Base-by-base conservation (phyloP, 305 asterid species). In the Rubia tinctorum region DNA sequence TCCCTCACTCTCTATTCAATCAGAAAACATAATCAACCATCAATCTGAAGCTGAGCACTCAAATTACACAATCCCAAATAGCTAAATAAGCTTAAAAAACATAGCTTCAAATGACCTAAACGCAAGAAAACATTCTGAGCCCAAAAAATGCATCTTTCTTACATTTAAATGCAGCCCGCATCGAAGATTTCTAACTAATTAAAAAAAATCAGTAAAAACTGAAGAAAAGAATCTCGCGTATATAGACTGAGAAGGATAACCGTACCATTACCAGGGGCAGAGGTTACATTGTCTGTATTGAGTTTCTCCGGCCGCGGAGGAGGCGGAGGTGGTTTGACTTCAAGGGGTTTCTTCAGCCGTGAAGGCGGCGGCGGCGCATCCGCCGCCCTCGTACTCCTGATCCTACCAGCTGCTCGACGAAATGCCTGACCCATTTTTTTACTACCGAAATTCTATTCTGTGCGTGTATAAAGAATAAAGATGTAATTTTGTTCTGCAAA, bases 381-480 rank as follows among this genome's bases (percentile, higher is more conserved):
- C 72, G 56, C 80, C 92, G 13, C 82, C 63, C 59, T 76, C 17
- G 91, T 82, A 82, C 85, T 79, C 59, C 85, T 86, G 69, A 84
- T 82, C 86, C 91, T 87, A 9, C 97, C 96, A 77, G 89, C 61
- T 80, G 96, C 97, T 86, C 97, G 94, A 82, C 96, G 95, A 82
- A 93, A 86, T 85, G 97, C 92, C 92, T 93, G 97, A 73, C 96
- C 97, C 97, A 91, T 93, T 71, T 39, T 71, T 44, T 63, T 17
- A 13, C 73, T 68, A 8, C 27, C 34, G 43, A 43, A 40, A 1
- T 43, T 20, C 63, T 30, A 27, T 34, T 59, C 61, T 72, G 40
- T 56, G 60, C 15, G 49, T 67, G 27, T 18, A n/a, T n/a, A n/a
- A n/a, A n/a, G n/a, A n/a, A 10, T 44, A n/a, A 22, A 64, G 34